Evolutionary conservation across 2,329 filamentous ascomycete genomes (phyloP).

Genomic region (Colletotrichum shisoi): DNA sequence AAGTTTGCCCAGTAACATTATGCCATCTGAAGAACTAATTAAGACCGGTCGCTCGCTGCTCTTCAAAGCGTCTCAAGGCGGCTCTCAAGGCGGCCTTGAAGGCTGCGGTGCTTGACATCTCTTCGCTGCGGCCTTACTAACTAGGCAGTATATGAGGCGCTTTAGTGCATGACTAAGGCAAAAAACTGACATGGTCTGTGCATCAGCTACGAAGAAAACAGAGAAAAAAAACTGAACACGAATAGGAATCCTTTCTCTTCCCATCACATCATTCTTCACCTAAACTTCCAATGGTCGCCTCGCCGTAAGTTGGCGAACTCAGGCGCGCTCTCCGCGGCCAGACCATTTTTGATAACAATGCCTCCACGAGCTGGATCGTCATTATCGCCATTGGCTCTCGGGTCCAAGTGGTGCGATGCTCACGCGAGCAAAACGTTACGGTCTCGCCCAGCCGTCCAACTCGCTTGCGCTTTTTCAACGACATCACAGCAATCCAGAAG

Average conservation of each 20-base stretch:
- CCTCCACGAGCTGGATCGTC: conserved; percentile 30
- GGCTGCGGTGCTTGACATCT: neutral
- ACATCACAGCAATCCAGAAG: conserved; percentile 52
- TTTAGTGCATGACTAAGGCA: conserved; percentile 17
- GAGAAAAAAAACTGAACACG: conserved; percentile 23
- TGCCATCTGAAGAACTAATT: neutral
- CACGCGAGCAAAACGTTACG: conserved; percentile 16
- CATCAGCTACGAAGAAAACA: conserved; percentile 20
- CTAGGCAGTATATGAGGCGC: neutral
- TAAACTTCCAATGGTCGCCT: conserved; percentile 25
- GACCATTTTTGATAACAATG: conserved; percentile 26
- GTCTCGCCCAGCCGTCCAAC: conserved; percentile 22
- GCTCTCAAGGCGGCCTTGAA: neutral
- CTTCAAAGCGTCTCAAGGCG: neutral
- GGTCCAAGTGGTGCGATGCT: conserved; percentile 32
- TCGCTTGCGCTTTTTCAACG: conserved; percentile 50
- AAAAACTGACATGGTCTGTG: conserved; percentile 15
- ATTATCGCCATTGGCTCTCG: conserved; percentile 28
- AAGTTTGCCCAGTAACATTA: neutral
- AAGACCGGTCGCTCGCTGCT: no score
- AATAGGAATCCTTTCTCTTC: neutral
- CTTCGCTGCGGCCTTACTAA: neutral
- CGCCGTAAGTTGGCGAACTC: conserved; percentile 13
- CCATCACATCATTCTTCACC: neutral
- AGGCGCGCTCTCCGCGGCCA: conserved; percentile 30